Percentiles rank a stretch among this genome's conserved stretches.
Conservation (phyloP, 2,329 filamentous ascomycete species). For the Decorospora gaudefroyi region DNA sequence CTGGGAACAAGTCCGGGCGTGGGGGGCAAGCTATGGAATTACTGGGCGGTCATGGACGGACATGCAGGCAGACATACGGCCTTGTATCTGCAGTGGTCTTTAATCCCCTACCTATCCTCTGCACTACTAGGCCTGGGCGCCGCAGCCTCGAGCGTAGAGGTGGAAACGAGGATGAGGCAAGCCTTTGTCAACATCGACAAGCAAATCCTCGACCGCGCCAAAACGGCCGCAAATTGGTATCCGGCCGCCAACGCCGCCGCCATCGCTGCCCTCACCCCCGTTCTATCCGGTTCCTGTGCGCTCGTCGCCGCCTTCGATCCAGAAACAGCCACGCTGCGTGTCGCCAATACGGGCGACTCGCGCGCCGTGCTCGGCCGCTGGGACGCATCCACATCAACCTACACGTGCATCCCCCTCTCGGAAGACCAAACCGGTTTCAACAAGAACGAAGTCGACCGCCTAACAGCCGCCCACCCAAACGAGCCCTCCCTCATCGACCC, state of each 20-base stretch:
- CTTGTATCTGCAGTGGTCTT: constrained; percentile 47
- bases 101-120: constrained; percentile 53
- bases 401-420: constrained; percentile 61
- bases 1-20: constrained; percentile 37
- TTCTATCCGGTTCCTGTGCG: constrained; percentile 64
- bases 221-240: constrained; percentile 47
- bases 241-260: constrained; percentile 41
- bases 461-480: constrained; percentile 64
- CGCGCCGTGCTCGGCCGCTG: constrained; percentile 65
- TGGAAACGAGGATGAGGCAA: constrained; percentile 61
- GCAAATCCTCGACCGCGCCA: constrained; percentile 55
- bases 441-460: constrained; percentile 59
- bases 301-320: constrained; percentile 67
- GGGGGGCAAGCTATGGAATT: constrained; percentile 41
- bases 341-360: constrained; percentile 70
- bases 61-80: constrained; percentile 55
- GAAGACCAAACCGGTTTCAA: constrained; percentile 70
- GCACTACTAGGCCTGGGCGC: constrained; percentile 41
- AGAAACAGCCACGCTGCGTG: constrained; percentile 57
- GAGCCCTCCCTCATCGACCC: constrained; percentile 61
- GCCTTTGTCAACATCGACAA: constrained; percentile 63
- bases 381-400: constrained; percentile 51
- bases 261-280: constrained; percentile 42
- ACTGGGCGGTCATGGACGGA: constrained; percentile 56
- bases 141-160: constrained; percentile 50